Conservation (phyloP, 169 alveolate species). For the Cryptosporidium ubiquitum region DNA sequence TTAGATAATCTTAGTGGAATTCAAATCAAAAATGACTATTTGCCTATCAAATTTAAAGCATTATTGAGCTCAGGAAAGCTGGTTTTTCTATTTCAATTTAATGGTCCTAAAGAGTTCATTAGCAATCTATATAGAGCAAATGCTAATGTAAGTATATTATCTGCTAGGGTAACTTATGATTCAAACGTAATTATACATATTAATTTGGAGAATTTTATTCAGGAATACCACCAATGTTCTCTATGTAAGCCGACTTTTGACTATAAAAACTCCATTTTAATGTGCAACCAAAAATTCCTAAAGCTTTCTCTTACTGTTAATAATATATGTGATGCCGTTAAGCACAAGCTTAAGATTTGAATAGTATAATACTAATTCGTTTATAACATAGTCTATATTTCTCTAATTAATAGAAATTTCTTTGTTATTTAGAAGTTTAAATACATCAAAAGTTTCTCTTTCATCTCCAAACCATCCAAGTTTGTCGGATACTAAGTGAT, state of each 20-base stretch:
- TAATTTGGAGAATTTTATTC: constrained; percentile 1
- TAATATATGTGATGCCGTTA: constrained; percentile 46
- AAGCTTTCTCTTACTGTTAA: constrained; percentile 1
- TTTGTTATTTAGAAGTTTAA: constrained; percentile 4
- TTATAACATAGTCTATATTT: neutral
- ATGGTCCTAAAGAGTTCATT: constrained; percentile 20
- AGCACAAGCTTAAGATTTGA: neutral
- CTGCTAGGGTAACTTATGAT: constrained; percentile 38
- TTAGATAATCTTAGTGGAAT: constrained; percentile 5
- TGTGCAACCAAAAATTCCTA: constrained; percentile 25
- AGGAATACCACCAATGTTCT: constrained; percentile 35
- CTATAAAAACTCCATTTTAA: constrained; percentile 1
- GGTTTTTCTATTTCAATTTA: constrained; percentile 10
- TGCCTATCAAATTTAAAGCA: constrained; percentile 34
- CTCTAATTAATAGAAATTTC: neutral
- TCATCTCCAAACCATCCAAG: constrained; percentile 85
- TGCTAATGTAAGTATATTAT: constrained; percentile 43
- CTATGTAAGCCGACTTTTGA: constrained; percentile 44
- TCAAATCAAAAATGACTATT: neutral
- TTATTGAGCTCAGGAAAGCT: neutral
- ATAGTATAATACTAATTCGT: neutral
- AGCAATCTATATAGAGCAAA: constrained; percentile 17
- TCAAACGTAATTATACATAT: neutral
- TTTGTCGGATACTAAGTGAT: constrained; percentile 87
- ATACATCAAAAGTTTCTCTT: neutral